phyloP scores from a whole-genome alignment of 768 basidiomycete species.

The Lactarius psammicola region DNA sequence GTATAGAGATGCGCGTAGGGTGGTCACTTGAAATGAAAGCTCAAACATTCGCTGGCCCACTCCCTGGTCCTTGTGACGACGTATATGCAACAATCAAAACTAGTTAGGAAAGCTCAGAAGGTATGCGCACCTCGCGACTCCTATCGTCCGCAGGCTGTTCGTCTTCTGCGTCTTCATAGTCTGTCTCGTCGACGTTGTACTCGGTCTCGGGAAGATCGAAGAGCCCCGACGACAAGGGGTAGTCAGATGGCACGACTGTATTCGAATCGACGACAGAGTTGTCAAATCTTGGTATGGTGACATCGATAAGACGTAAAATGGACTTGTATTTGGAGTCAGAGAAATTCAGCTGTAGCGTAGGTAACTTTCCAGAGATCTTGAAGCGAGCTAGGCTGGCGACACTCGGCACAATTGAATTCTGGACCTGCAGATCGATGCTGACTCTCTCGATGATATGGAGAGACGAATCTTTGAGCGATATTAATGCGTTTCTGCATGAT shows the following conservation, averaged over 20 bases:
- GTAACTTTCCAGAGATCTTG: conserved; percentile 87
- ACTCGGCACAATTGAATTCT: conserved; percentile 89
- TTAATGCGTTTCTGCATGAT: conserved; percentile 77
- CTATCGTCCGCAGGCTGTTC: conserved; percentile 69
- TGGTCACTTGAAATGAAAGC: conserved; percentile 83
- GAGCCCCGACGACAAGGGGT: conserved; percentile 54
- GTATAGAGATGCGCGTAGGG: conserved; percentile 73
- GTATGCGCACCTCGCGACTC: conserved; percentile 42
- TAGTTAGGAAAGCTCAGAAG: not conserved
- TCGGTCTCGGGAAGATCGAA: conserved; percentile 57
- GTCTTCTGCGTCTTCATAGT: conserved; percentile 42
- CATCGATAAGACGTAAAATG: conserved; percentile 89
- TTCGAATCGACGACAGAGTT: conserved; percentile 32
- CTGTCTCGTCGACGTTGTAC: conserved; percentile 63
- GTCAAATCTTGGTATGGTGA: conserved; percentile 82
- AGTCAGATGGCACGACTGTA: conserved; percentile 33
- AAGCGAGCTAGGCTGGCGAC: conserved; percentile 80
- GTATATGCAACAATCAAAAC: not conserved
- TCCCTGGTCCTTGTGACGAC: conserved; percentile 37
- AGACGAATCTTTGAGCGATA: conserved; percentile 50
- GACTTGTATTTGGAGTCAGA: conserved; percentile 90
- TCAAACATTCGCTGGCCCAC: conserved; percentile 70
- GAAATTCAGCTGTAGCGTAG: conserved; percentile 83
- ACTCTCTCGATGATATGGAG: conserved; percentile 91
- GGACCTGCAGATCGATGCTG: conserved; percentile 83